Base-by-base conservation (phyloP, 2,329 filamentous ascomycete species). In the Penicillium sp. region DNA sequence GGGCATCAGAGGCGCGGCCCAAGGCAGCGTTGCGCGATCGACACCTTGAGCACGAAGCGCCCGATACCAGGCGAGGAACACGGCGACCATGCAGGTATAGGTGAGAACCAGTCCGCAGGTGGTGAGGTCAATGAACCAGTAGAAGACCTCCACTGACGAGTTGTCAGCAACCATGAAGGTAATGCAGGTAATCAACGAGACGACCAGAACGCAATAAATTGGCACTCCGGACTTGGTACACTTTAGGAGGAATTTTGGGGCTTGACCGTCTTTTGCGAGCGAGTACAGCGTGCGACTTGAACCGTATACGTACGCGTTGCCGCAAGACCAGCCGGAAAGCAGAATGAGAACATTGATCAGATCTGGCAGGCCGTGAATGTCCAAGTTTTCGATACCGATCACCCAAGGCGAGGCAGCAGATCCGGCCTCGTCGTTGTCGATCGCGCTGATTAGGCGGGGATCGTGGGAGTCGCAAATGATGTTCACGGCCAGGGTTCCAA, bases 301-400 rank as follows among this genome's bases (percentile, higher is more conserved):
- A 29, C 78, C 79, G 73, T 83, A 85, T 38, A 92, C 77, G 69
- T 85, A 86, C 67, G 89, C 87, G 67, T 91, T 92, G 0, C 86
- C 88, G 1, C 88, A 85, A 0, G 88, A 91, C 79, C 86, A 89
- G 0, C 88, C 90, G 0, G 88, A 90, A 0, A 89, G 88, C 65
- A 93, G 83, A 67, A 93, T 88, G 23, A 92, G 81, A 41, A 88
- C 86, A 73, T 93, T 93, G 76, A 93, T 88, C 59, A 93, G 84
- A 8, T 86, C 87, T 0, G 90, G 88, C 1, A 93, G 84, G 3
- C 84, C 88, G 1, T 78, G 79, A 57, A 92, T 87, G 1, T 86
- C 86, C 11, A 90, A 88, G 29, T 87, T 85, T 19, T 85, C 82
- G 58, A 90, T 89, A 19, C 90, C 90, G 62, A 93, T 90, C 62